phyloP scores from a whole-genome alignment of 2,329 filamentous ascomycete genomes.

The Colletotrichum kahawae region DNA sequence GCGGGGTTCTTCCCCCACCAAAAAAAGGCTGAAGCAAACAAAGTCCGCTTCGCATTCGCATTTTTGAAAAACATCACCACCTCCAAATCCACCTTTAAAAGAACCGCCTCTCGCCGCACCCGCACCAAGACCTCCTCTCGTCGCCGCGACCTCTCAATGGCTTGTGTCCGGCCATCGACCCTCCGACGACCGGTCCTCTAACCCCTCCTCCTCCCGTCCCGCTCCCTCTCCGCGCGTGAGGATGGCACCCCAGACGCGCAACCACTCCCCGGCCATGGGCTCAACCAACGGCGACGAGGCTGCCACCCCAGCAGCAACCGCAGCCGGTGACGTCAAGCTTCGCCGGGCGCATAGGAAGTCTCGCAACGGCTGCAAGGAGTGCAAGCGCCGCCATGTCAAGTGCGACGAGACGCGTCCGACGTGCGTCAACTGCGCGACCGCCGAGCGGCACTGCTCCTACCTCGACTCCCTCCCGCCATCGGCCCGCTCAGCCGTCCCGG shows the following conservation, averaged over 20 bases:
- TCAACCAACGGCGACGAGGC: conserved; percentile 5
- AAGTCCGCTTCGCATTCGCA: not conserved
- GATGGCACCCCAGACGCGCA: conserved; percentile 3
- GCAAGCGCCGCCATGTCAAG: conserved; percentile 45
- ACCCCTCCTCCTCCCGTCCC: not conserved
- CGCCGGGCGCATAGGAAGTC: conserved; percentile 44
- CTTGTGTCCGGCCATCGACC: not conserved
- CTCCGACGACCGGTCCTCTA: not conserved
- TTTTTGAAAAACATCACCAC: not conserved
- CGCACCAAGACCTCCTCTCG: too few species aligned
- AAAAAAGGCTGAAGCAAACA: not conserved
- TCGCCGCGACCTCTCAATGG: not conserved
- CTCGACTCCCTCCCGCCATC: conserved; percentile 12
- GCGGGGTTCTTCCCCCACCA: not conserved
- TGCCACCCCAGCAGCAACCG: conserved; percentile 1
- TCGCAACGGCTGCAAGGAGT: conserved; percentile 44
- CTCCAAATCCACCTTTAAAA: not conserved
- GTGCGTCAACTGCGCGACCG: conserved; percentile 44
- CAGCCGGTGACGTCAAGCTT: conserved; percentile 29
- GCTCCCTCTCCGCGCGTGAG: not conserved
- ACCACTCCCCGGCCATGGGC: conserved; percentile 9
- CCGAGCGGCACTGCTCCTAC: conserved; percentile 40
- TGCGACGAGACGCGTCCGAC: conserved; percentile 47
- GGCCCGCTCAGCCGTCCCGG: not conserved
- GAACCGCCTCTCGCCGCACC: not conserved